These are phyloP conservation scores for Emergomyces africanus DNA, from an alignment of 2,329 filamentous ascomycete genomes.

Conservation along the genomic window DNA sequence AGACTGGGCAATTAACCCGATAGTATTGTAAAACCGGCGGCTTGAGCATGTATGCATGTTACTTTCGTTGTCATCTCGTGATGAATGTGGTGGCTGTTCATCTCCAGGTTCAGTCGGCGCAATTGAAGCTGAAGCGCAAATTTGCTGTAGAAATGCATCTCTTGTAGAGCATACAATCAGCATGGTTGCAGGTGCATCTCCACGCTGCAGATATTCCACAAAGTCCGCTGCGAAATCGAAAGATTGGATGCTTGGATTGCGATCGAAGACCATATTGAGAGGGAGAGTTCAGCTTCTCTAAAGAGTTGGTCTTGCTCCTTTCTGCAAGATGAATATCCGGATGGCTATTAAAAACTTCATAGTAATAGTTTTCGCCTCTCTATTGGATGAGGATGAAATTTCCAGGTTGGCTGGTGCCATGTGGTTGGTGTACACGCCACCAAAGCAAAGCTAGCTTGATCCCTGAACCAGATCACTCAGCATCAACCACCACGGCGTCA, in stretches of 20 bases:
- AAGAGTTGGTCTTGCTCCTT: background rate
- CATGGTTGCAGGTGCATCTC: conserved; percentile 46
- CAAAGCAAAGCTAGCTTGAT: conserved; percentile 1
- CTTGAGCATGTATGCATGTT: conserved; percentile 22
- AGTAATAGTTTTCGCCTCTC: background rate
- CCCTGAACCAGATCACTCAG: background rate
- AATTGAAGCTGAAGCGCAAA: conserved; percentile 42
- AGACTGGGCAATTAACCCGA: conserved; percentile 56
- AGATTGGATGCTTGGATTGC: conserved; percentile 23
- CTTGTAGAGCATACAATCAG: conserved; percentile 59
- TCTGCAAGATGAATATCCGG: background rate
- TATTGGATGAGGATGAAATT: background rate
- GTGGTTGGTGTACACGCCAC: background rate
- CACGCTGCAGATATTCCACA: conserved; percentile 49
- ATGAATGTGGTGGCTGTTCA: conserved; percentile 11
- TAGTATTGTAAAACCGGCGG: conserved; percentile 43
- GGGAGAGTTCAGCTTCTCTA: background rate
- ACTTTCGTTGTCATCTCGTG: conserved; percentile 3
- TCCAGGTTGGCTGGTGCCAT: background rate
- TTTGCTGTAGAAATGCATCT: conserved; percentile 49
- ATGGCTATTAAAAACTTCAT: background rate
- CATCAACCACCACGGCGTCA: background rate
- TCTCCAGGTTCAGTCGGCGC: conserved; percentile 10
- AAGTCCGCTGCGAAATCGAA: conserved; percentile 42
- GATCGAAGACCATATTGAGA: background rate